Conservation (phyloP, 768 basidiomycete genomes). For the Pulveroboletus sp. region DNA sequence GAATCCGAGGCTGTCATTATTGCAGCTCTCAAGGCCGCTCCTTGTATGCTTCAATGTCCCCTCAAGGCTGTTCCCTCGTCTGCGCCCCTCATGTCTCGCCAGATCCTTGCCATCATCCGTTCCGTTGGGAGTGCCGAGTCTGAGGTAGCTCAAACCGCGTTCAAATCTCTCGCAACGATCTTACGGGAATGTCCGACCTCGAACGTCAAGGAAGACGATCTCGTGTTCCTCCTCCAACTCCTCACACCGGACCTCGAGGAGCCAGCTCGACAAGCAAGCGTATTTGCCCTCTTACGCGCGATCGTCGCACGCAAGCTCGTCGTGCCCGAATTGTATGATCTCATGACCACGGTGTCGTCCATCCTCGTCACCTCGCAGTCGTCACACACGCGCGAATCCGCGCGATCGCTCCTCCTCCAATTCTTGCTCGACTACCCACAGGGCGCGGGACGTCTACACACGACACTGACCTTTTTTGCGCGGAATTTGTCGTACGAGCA, state of each 20-base stretch:
- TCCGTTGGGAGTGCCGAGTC: conserved; percentile 84
- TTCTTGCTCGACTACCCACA: conserved; percentile 98
- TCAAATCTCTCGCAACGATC: conserved; percentile 80
- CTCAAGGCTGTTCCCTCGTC: conserved; percentile 69
- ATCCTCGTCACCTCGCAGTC: conserved; percentile 94
- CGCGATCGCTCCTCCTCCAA: conserved; percentile 82
- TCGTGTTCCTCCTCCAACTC: conserved; percentile 81
- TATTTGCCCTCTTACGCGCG: conserved; percentile 84
- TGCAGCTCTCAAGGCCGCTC: conserved; percentile 72
- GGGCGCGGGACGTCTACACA: conserved; percentile 83
- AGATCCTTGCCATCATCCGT: conserved; percentile 78
- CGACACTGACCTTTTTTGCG: conserved; percentile 86
- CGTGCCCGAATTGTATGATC: conserved; percentile 93
- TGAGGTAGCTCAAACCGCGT: conserved; percentile 81
- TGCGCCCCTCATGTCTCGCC: conserved; percentile 76
- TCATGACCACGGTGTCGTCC: conserved; percentile 90
- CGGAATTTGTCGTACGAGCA: conserved; percentile 88
- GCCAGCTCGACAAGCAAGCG: conserved; percentile 73
- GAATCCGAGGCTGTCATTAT: conserved; percentile 68
- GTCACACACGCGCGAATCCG: conserved; percentile 83
- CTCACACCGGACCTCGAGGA: conserved; percentile 90
- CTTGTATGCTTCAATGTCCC: conserved; percentile 80
- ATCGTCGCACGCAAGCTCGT: conserved; percentile 90
- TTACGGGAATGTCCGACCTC: conserved; percentile 85
- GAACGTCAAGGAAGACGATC: conserved; percentile 83